Evolutionary conservation across 768 basidiomycete genomes (phyloP).

Genomic region (Mycena olivaceomarginata): DNA sequence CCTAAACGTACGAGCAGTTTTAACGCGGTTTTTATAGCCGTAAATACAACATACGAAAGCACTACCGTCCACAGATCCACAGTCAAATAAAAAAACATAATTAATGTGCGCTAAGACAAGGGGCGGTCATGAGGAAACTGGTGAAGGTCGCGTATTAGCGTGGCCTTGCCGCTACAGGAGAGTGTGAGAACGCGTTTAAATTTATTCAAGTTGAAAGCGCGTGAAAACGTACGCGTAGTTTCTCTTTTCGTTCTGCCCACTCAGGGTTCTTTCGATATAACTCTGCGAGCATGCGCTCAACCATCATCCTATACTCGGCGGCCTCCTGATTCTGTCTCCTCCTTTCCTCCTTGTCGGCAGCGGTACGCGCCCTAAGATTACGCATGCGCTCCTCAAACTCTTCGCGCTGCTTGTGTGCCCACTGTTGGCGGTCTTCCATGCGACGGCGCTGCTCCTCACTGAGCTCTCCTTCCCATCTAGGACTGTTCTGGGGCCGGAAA

Average conservation of each 20-base stretch:
- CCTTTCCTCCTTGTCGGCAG: constrained; percentile 58
- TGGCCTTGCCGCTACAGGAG: constrained; percentile 18
- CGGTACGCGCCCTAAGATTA: constrained; percentile 57
- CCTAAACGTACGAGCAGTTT: neutral
- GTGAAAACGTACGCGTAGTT: constrained; percentile 66
- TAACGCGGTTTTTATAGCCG: constrained; percentile 5
- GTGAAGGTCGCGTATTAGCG: constrained; percentile 38
- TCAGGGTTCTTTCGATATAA: constrained; percentile 76
- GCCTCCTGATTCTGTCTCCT: constrained; percentile 64
- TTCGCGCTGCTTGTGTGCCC: constrained; percentile 71
- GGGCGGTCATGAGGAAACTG: constrained; percentile 21
- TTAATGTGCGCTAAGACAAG: constrained; percentile 5
- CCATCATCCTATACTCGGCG: constrained; percentile 62
- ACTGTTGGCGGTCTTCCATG: constrained; percentile 71
- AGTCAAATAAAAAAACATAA: constrained; percentile 29
- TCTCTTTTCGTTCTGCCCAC: constrained; percentile 74
- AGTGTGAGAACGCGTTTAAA: constrained; percentile 23
- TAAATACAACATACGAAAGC: constrained; percentile 42
- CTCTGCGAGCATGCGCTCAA: constrained; percentile 73
- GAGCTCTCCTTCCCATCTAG: constrained; percentile 51
- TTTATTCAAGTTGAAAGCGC: neutral
- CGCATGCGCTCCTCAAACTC: constrained; percentile 71
- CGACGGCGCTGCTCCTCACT: constrained; percentile 64
- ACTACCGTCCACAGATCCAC: constrained; percentile 17
- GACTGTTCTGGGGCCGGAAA: constrained; percentile 50